A percentile compares a stretch with the other conserved stretches of the same genome.
Conservation (phyloP, 805 yeast genomes). For the Zygosaccharomyces pseudorouxii region DNA sequence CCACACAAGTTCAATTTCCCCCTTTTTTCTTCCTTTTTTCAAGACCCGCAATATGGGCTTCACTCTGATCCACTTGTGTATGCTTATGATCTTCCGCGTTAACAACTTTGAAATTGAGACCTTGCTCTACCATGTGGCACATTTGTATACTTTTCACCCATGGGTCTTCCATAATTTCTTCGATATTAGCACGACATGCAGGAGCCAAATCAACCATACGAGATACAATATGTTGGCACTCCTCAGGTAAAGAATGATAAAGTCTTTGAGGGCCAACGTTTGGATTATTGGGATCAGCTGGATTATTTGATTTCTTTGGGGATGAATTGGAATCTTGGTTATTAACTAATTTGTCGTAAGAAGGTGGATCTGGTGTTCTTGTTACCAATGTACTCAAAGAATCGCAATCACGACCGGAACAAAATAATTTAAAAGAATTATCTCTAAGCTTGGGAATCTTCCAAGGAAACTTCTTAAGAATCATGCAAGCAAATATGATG, state of each 20-base stretch:
- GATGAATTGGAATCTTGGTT: slow-evolving; percentile 10
- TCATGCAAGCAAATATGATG: slow-evolving; percentile 88
- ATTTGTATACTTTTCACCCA: slow-evolving; percentile 62
- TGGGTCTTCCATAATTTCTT: slow-evolving; percentile 67
- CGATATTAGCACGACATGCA: slow-evolving; percentile 76
- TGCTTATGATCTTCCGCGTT: slow-evolving; percentile 65
- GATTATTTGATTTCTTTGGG: slow-evolving; percentile 25
- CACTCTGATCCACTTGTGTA: slow-evolving; percentile 85
- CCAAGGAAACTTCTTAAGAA: slow-evolving; percentile 90
- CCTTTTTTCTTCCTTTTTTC: slow-evolving; percentile 67
- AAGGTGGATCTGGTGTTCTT: slow-evolving; percentile 47
- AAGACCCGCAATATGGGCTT: slow-evolving; percentile 91
- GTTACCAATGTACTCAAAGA: slow-evolving; percentile 60
- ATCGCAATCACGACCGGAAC: slow-evolving; percentile 64
- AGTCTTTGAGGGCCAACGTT: slow-evolving; percentile 69
- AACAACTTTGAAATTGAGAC: slow-evolving; percentile 38
- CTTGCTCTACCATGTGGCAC: slow-evolving; percentile 56
- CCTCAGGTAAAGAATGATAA: slow-evolving; percentile 64
- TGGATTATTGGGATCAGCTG: slow-evolving; percentile 52
- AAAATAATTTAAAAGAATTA: slow-evolving; percentile 76
- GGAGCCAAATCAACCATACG: slow-evolving; percentile 83
- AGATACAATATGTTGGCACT: slow-evolving; percentile 60
- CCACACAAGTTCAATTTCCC: slow-evolving; percentile 24
- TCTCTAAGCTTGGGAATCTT: slow-evolving; percentile 81
- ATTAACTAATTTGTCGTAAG: slow-evolving; percentile 28